These are phyloP conservation scores for Leccinum pachyderme DNA, from an alignment of 1,284 basidiomycete genomes.

Conservation along the genomic window DNA sequence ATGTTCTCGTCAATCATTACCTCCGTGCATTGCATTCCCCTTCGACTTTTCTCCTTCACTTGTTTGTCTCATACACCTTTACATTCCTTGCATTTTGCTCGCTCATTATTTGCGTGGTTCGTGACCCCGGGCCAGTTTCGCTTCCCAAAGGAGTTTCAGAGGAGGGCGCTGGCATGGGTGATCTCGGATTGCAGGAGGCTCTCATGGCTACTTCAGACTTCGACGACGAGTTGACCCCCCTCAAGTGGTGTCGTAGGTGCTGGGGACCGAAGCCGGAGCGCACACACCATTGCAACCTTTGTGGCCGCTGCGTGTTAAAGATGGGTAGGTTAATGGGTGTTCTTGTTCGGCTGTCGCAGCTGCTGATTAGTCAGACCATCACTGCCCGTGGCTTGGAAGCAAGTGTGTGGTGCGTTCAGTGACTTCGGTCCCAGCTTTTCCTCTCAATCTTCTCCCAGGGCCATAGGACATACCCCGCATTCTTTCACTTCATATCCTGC, in stretches of 20 bases:
- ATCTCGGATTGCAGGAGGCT: conserved; percentile 59
- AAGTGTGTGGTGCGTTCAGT: conserved; percentile 68
- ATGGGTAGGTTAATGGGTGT: conserved; percentile 57
- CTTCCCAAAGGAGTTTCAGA: conserved; percentile 33
- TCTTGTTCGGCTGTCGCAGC: conserved; percentile 8
- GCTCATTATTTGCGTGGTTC: conserved; percentile 64
- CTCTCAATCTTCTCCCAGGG: conserved; percentile 47
- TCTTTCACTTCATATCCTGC: conserved; percentile 78
- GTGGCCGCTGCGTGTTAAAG: conserved; percentile 79
- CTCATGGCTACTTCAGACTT: conserved; percentile 47
- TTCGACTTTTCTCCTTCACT: conserved; percentile 49
- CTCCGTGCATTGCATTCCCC: conserved; percentile 51
- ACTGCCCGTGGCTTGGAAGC: conserved; percentile 82
- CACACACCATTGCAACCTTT: conserved; percentile 79
- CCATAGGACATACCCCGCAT: conserved; percentile 82
- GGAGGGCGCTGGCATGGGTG: conserved; percentile 38
- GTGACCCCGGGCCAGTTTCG: conserved; percentile 71
- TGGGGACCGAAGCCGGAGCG: conserved; percentile 80
- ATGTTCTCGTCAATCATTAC: conserved; percentile 65
- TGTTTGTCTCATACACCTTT: conserved; percentile 57
- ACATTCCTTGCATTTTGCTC: conserved; percentile 68
- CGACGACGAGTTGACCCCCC: conserved; percentile 51
- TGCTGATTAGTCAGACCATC: conserved; percentile 62
- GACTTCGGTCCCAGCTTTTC: background rate
- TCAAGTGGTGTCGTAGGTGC: conserved; percentile 75